phyloP scores from a whole-genome alignment of 2,329 filamentous ascomycete species.

The Eutypa lata region DNA sequence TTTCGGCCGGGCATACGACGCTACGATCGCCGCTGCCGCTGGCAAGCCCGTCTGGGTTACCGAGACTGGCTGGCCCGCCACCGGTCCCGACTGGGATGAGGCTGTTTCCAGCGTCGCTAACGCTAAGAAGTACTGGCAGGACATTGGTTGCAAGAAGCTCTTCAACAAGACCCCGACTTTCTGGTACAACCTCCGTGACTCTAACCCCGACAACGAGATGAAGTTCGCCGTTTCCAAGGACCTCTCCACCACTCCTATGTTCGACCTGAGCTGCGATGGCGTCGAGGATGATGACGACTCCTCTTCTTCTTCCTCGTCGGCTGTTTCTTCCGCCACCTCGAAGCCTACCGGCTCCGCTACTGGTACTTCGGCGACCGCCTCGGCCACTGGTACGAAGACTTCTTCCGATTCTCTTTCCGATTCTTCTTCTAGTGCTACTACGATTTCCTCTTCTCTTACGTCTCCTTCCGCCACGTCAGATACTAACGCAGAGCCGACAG shows the following conservation, averaged over 20 bases:
- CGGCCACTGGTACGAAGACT: not conserved
- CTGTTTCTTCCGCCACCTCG: not conserved
- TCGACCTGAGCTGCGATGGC: slow-evolving; percentile 17
- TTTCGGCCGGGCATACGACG: slow-evolving; percentile 37
- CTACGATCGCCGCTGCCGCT: slow-evolving; percentile 36
- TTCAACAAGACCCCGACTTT: slow-evolving; percentile 28
- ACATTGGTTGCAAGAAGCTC: slow-evolving; percentile 28
- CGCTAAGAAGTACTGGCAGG: slow-evolving; percentile 34
- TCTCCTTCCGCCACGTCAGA: not conserved
- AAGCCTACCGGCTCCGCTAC: not conserved
- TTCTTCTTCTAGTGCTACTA: not conserved
- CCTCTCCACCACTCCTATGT: slow-evolving; percentile 14
- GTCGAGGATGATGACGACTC: slow-evolving; percentile 6
- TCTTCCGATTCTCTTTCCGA: not conserved
- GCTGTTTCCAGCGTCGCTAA: slow-evolving; percentile 47
- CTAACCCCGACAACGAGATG: slow-evolving; percentile 25
- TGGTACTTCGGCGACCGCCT: not conserved
- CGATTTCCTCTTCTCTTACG: not conserved
- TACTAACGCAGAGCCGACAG: not conserved
- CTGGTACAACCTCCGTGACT: slow-evolving; percentile 36
- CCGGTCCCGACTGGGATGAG: slow-evolving; percentile 39
- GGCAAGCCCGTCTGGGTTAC: slow-evolving; percentile 45
- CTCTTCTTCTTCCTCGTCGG: slow-evolving; percentile 10
- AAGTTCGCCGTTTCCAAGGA: slow-evolving; percentile 18
- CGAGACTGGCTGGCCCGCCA: slow-evolving; percentile 57